Evolutionary conservation across 306 rosid genomes (phyloP).

Genomic region (Vigna hirtella): DNA sequence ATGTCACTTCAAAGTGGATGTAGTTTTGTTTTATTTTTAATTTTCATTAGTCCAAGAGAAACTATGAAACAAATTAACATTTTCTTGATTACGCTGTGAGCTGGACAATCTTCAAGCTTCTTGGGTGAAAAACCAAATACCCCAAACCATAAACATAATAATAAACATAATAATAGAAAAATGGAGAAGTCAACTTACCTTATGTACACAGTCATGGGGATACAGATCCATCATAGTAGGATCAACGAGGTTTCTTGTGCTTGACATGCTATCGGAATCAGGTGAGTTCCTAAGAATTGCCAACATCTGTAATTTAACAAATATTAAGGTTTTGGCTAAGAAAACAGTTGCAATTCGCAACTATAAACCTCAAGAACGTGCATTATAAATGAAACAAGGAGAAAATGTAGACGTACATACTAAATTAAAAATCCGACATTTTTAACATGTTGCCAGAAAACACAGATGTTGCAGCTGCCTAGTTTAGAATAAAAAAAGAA

Average conservation of each 20-base stretch:
- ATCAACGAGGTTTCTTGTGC: conserved; percentile 79
- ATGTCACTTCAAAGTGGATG: neutral
- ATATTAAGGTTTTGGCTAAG: conserved; percentile 34
- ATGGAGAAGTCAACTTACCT: conserved; percentile 51
- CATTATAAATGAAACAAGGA: neutral
- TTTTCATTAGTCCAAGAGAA: too few relatives aligned
- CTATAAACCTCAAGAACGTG: neutral
- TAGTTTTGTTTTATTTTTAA: too few relatives aligned
- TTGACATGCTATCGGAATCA: conserved; percentile 80
- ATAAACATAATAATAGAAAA: neutral
- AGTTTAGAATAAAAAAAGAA: neutral
- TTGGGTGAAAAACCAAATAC: neutral
- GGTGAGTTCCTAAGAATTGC: conserved; percentile 74
- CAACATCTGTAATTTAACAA: conserved; percentile 71
- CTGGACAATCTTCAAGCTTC: conserved; percentile 25
- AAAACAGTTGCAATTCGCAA: conserved; percentile 29
- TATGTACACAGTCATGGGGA: conserved; percentile 94
- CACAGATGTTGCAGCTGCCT: neutral
- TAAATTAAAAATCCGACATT: neutral
- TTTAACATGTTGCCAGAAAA: neutral
- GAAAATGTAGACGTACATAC: neutral
- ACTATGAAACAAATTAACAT: too few relatives aligned
- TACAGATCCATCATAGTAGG: conserved; percentile 90
- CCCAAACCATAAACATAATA: neutral
- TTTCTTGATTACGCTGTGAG: neutral